Evolutionary conservation across 805 yeast species (phyloP), one percentile per base, ranked within the genome.

Genomic region (Diddensiella caesifluorescens): DNA sequence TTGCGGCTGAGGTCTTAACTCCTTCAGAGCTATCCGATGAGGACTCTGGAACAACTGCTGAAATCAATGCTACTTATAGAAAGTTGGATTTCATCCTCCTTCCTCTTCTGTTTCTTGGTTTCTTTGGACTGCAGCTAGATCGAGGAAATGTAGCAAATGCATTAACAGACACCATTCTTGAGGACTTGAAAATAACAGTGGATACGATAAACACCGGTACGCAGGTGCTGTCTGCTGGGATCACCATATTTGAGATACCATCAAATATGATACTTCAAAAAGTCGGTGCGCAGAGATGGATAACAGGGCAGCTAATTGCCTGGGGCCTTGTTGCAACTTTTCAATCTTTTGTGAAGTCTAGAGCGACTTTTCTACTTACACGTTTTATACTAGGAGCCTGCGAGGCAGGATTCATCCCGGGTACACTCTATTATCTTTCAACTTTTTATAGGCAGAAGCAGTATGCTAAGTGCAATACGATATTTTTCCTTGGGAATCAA

Each of bases 101-200:
- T 9, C 46, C 46, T 10, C 35, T 43, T 20, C 31, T 43, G 3
- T 38, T 43, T 25, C 36, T 43, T 4, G 42, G 42, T 4, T 43
- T 38, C 31, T 43, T 43, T 15, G 34, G 44, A 12, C 39, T 41
- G n/a, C 44, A 41, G 35, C 58, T 77, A 42, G 82, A 77, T 56
- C 67, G 74, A 45, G 71, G 79, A 10, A 76, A 75, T 52, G 73
- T 77, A 41, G 80, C 81, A 50, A 77, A 77, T 52, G 81, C 81
- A 6, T 18, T 39, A 4, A 39, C 42, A 5, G 46, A 43, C 22
- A 38, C 43, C 2, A 38, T 38, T 28, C 33, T 43, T 5, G 31
- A 35, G 13, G 44, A 41, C 18, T 36, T 41, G 12, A 35, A 41
- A 4, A 35, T 41, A 16, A 41, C 31, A 5, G 22, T 19, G 3